Conservation (phyloP, 805 yeast species). For the Suhomyces vadensis region DNA sequence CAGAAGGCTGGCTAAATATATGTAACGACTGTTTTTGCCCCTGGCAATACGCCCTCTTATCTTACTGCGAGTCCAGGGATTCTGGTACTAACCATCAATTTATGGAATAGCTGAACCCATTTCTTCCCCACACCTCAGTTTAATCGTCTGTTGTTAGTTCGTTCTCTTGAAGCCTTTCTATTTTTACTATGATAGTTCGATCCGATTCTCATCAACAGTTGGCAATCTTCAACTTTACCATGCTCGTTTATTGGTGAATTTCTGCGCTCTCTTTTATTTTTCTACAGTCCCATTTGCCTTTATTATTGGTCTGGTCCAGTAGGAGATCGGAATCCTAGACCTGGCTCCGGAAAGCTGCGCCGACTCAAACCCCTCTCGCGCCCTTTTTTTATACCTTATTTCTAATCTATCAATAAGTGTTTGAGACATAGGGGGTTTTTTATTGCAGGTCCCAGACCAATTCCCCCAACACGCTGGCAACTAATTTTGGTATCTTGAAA, state of each 20-base stretch:
- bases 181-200: not conserved
- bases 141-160: not conserved
- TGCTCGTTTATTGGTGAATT: no score
- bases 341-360: not conserved
- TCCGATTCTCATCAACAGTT: not conserved
- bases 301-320: no score
- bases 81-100: not conserved
- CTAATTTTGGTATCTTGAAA: not conserved
- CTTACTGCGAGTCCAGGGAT: no score
- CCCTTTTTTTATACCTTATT: no score
- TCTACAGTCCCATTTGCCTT: no score
- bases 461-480: not conserved
- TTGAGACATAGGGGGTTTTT: not conserved
- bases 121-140: not conserved
- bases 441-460: constrained; percentile 3
- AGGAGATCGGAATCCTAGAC: not conserved
- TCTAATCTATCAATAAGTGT: no score
- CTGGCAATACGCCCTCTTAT: no score
- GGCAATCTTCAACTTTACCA: not conserved
- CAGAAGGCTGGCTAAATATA: no score
- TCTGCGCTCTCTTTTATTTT: no score
- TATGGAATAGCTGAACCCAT: no score
- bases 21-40: no score
- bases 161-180: not conserved
- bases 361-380: no score